Base-by-base conservation (phyloP, 2,329 filamentous ascomycete species). In the Colletotrichum tropicicola region DNA sequence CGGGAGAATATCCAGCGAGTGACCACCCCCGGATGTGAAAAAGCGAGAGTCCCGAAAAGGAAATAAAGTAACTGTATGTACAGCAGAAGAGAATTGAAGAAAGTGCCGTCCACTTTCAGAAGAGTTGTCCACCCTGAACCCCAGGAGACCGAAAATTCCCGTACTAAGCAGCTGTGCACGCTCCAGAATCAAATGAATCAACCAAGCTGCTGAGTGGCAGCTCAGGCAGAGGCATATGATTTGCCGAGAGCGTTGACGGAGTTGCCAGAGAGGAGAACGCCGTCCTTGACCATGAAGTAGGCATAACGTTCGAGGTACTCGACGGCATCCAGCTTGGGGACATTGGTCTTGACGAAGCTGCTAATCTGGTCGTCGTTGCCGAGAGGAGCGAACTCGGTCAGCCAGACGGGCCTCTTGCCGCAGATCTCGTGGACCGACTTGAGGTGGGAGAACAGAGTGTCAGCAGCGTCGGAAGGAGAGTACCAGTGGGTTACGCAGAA, bases 401-500 rank as follows among this genome's bases (percentile, higher is more conserved):
- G 78, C 85, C 85, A 90, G 74, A 91, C 76, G 47, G 82, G 80
- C 79, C 83, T 83, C 71, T 75, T 78, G 44, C 76, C 72, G 73
- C 85, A 87, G 66, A 76, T 72, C 39, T 77, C 59, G 73, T 84
- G 70, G 65, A 85, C 83, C 28, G 80, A 66, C 65, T 79, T 68
- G 59, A 90, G 72, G 75, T 90, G 87, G 39, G 73, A 65, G 69
- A 89, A 85, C 76, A 91, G 88, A 66, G 78, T 80, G 43, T 82
- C 75, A 25, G 77, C 73, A 60, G 81, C 81, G 55, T 80, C 73
- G 15, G 83, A 78, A 41, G 76, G 75, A 51, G 83, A 84, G 78
- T 91, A 91, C 87, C 88, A 91, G 78, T 91, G 89, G 47, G 87
- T 79, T 73, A 83, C 81, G 76, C 88, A 84, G 75, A 89, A 89